These are phyloP conservation scores for Draba incana DNA, from an alignment of 345 rosid genomes.

Conservation along the genomic window DNA sequence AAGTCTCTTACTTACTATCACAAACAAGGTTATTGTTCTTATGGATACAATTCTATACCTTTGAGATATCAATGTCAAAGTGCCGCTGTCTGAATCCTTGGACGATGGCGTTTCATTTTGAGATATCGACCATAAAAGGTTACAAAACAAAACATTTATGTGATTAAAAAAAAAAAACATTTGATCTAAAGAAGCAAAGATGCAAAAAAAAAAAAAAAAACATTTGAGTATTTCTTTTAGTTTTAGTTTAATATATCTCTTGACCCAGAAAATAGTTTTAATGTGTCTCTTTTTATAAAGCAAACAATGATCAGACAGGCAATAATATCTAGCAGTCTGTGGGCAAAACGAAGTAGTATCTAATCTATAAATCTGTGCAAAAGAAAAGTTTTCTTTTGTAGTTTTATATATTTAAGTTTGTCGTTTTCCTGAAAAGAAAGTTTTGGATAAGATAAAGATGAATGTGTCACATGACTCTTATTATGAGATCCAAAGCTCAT, in stretches of 20 bases:
- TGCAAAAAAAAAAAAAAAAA: neutral
- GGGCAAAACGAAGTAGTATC: neutral
- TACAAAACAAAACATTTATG: neutral
- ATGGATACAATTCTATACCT: neutral
- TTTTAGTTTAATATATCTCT: neutral
- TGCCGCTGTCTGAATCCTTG: neutral
- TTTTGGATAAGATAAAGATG: slow-evolving; percentile 22
- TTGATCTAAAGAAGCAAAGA: too few relatives aligned
- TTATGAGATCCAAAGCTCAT: slow-evolving; percentile 6
- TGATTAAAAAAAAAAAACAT: too few relatives aligned
- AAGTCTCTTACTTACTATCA: slow-evolving; percentile 23
- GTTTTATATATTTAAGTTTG: slow-evolving; percentile 10
- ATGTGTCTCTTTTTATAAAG: neutral
- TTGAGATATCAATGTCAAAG: slow-evolving; percentile 2
- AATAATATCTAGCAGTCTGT: neutral
- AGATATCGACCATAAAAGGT: neutral
- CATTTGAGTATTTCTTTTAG: neutral
- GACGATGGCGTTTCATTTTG: neutral
- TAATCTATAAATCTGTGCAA: slow-evolving; percentile 3
- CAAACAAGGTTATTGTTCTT: neutral
- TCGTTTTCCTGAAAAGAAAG: neutral
- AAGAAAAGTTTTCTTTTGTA: slow-evolving; percentile 23
- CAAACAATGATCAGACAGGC: neutral
- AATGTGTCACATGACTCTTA: slow-evolving; percentile 20
- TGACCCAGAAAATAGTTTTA: neutral